Evolutionary conservation across 352 stramenopile species (phyloP).

Genomic region (Pythium utonaiense): DNA sequence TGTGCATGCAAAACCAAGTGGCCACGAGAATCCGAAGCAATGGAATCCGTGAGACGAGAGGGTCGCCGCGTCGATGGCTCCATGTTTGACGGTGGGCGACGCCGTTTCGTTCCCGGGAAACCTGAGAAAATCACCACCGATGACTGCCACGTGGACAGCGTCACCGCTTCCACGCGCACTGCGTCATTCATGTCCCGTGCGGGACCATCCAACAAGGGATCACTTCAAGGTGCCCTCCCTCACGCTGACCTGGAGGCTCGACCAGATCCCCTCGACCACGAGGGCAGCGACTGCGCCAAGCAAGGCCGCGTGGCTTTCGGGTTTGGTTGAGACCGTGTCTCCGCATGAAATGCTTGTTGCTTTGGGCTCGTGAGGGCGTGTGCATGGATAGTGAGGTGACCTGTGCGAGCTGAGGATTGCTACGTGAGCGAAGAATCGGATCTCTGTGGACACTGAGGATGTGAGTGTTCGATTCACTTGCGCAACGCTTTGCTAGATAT

Average conservation of each 20-base stretch:
- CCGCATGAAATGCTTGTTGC: too few relatives aligned
- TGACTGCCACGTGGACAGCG: constrained; percentile 15
- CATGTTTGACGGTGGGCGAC: constrained; percentile 8
- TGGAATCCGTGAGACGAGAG: neutral
- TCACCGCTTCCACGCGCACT: constrained; percentile 17
- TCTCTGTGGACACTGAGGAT: too few relatives aligned
- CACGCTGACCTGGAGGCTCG: too few relatives aligned
- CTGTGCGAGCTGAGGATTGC: too few relatives aligned
- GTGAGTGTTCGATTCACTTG: constrained; percentile 6
- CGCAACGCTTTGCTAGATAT: constrained; percentile 70
- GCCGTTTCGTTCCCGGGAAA: constrained; percentile 2
- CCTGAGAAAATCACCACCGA: constrained; percentile 5
- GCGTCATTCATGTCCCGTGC: constrained; percentile 21
- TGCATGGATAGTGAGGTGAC: too few relatives aligned
- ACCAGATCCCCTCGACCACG: too few relatives aligned
- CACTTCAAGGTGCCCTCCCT: neutral
- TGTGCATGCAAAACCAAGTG: neutral
- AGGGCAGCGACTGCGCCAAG: too few relatives aligned
- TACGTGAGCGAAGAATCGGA: too few relatives aligned
- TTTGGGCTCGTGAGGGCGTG: too few relatives aligned
- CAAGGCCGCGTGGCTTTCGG: too few relatives aligned
- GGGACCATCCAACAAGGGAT: constrained; percentile 1
- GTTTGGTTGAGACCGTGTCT: too few relatives aligned
- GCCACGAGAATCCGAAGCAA: too few relatives aligned
- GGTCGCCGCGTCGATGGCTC: constrained; percentile 9